Conservation (phyloP, 2,329 filamentous ascomycete species). For the Fusarium begoniae region DNA sequence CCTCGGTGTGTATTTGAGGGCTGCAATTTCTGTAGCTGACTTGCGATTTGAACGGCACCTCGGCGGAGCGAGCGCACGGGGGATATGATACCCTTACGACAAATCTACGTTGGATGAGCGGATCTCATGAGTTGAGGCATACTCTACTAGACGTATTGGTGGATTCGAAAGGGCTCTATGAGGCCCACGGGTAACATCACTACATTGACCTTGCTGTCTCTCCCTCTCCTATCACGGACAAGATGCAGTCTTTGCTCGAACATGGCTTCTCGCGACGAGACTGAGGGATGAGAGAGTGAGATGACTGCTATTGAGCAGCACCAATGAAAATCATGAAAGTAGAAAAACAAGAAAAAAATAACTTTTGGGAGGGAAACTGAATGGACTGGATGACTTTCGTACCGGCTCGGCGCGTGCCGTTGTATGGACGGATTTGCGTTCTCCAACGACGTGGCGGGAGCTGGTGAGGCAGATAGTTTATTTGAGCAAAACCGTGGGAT, state of each 20-base stretch:
- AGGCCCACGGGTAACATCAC: conserved; percentile 21
- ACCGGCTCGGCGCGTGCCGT: conserved; percentile 33
- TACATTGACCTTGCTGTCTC: conserved; percentile 19
- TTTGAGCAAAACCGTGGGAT: conserved; percentile 41
- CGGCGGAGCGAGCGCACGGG: conserved; percentile 37
- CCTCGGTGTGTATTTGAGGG: conserved; percentile 41
- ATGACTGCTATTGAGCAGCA: conserved; percentile 26
- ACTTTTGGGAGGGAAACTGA: conserved; percentile 39
- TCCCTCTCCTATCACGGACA: conserved; percentile 11
- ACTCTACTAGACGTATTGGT: conserved; percentile 40
- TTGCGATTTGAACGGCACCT: conserved; percentile 39
- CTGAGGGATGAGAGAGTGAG: conserved; percentile 12
- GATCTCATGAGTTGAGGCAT: conserved; percentile 42
- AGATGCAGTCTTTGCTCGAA: conserved; percentile 22
- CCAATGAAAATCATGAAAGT: conserved; percentile 29
- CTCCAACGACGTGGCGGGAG: conserved; percentile 19
- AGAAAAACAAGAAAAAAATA: conserved; percentile 41
- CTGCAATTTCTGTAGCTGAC: conserved; percentile 41
- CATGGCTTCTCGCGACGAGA: conserved; percentile 20
- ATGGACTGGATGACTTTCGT: conserved; percentile 36
- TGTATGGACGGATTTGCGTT: conserved; percentile 7
- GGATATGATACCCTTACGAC: conserved; percentile 51
- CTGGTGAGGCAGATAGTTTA: conserved; percentile 39
- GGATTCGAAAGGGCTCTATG: conserved; percentile 20
- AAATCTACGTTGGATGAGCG: conserved; percentile 47